Percentiles rank a stretch among this genome's conserved stretches.
Evolutionary conservation across 2,329 filamentous ascomycete species (phyloP).

Genomic region (Colletotrichum sp.): DNA sequence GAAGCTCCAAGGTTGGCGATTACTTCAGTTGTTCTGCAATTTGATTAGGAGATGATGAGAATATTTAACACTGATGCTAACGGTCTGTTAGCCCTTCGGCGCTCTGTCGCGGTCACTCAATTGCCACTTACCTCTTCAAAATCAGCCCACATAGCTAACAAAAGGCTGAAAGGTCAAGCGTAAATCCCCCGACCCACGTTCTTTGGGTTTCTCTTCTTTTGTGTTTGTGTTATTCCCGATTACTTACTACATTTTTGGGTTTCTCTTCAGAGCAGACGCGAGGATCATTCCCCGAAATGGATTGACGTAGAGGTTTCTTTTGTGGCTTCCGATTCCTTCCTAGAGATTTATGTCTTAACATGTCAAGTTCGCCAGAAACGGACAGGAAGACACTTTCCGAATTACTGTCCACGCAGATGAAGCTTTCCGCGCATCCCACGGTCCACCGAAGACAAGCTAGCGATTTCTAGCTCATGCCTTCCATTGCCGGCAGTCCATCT

Average conservation of each 20-base stretch:
- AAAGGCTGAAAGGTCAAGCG: neutral
- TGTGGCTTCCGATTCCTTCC: too few relatives aligned
- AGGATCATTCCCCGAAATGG: neutral
- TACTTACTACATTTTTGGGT: accelerated
- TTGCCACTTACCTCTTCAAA: neutral
- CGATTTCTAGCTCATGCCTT: neutral
- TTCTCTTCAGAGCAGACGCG: neutral
- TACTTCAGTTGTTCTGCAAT: accelerated
- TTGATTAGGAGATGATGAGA: neutral
- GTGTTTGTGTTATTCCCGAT: neutral
- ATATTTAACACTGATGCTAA: neutral
- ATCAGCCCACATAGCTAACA: neutral
- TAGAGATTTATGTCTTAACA: accelerated
- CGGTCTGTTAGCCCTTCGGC: neutral
- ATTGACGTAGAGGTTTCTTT: neutral
- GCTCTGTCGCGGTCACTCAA: neutral
- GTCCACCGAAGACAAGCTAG: neutral
- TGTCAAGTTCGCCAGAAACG: neutral
- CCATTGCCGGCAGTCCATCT: neutral
- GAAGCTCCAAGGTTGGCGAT: accelerated
- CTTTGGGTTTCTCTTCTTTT: neutral
- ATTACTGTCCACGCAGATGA: neutral
- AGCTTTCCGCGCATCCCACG: neutral
- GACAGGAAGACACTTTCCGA: neutral
- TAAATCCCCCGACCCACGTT: neutral